Percentiles rank a stretch among this genome's conserved stretches.
These are phyloP conservation scores for Debaryomycetaceae sp. DNA, from an alignment of 1,139 yeast genomes.

Conservation along the genomic window DNA sequence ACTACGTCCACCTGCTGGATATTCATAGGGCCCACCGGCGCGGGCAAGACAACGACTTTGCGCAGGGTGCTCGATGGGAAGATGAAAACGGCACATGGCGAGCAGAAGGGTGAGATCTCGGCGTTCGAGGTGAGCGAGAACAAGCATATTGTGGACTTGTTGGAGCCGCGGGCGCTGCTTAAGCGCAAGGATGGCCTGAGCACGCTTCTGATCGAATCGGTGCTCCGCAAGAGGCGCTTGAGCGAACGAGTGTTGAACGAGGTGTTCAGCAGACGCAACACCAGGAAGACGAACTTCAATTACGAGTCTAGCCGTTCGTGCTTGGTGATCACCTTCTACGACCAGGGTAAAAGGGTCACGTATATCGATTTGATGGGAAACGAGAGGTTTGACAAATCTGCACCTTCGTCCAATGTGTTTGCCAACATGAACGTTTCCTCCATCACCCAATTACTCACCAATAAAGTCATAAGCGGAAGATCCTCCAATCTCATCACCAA, in stretches of 20 bases:
- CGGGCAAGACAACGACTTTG: conserved; percentile 33
- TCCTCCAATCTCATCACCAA: conserved; percentile 28
- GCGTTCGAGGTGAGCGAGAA: conserved; percentile 32
- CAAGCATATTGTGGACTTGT: conserved; percentile 23
- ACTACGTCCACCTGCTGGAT: conserved; percentile 15
- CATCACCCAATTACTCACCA: conserved; percentile 23
- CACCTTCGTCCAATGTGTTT: conserved; percentile 17
- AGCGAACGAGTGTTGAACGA: conserved; percentile 8
- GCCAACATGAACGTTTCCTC: conserved; percentile 29
- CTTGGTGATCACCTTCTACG: conserved; percentile 22
- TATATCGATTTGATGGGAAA: conserved; percentile 33
- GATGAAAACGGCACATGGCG: conserved; percentile 2
- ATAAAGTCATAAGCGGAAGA: conserved; percentile 12
- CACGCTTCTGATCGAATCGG: conserved; percentile 11
- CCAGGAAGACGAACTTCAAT: conserved; percentile 18
- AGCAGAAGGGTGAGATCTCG: conserved; percentile 12
- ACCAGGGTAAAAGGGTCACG: conserved; percentile 17
- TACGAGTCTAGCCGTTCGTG: conserved; percentile 25
- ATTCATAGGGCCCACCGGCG: conserved; percentile 33
- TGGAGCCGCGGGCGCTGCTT: conserved; percentile 8
- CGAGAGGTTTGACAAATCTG: conserved; percentile 20
- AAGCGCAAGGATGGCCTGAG: conserved; percentile 3
- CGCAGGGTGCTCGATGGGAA: conserved; percentile 4
- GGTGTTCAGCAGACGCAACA: conserved; percentile 19
- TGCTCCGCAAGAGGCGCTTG: conserved; percentile 10